Percentiles rank a stretch among this genome's conserved stretches.
Evolutionary conservation across 768 basidiomycete genomes (phyloP).

Genomic region (Hydnum rufescens): DNA sequence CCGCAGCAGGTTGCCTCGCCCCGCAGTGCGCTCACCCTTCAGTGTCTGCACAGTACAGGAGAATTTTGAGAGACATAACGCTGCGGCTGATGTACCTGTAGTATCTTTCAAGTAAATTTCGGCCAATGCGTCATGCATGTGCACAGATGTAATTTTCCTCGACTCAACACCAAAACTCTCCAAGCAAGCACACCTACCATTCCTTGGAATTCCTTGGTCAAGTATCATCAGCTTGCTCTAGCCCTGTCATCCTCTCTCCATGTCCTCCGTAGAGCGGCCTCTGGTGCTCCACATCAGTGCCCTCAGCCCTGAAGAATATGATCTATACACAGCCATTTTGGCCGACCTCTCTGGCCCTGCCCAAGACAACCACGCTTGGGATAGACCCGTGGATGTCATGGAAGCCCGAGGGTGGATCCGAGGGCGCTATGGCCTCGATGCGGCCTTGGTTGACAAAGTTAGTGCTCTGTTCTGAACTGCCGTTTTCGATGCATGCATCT

Average conservation of each 20-base stretch:
- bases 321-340: constrained; percentile 8
- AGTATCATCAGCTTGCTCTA: not conserved
- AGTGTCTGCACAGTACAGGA: too few relatives aligned
- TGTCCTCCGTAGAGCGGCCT: constrained; percentile 6
- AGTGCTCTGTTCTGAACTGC: not conserved
- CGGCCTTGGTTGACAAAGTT: constrained; percentile 10
- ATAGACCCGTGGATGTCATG: constrained; percentile 5
- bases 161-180: too few relatives aligned
- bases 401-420: constrained; percentile 9
- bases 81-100: too few relatives aligned
- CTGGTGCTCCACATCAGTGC: constrained; percentile 9
- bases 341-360: constrained; percentile 4
- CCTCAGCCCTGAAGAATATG: constrained; percentile 9
- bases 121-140: too few relatives aligned
- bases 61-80: too few relatives aligned
- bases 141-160: too few relatives aligned
- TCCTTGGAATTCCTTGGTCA: too few relatives aligned
- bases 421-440: constrained; percentile 11
- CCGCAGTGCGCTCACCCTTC: too few relatives aligned
- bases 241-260: not conserved
- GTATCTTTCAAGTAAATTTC: too few relatives aligned
- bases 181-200: too few relatives aligned
- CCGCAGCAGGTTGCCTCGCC: too few relatives aligned
- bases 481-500: not conserved
- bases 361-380: constrained; percentile 4